Percentiles rank a stretch among this genome's conserved stretches.
Evolutionary conservation across 2,329 filamentous ascomycete species (phyloP).

Genomic region (Pseudogymnoascus pannorum): DNA sequence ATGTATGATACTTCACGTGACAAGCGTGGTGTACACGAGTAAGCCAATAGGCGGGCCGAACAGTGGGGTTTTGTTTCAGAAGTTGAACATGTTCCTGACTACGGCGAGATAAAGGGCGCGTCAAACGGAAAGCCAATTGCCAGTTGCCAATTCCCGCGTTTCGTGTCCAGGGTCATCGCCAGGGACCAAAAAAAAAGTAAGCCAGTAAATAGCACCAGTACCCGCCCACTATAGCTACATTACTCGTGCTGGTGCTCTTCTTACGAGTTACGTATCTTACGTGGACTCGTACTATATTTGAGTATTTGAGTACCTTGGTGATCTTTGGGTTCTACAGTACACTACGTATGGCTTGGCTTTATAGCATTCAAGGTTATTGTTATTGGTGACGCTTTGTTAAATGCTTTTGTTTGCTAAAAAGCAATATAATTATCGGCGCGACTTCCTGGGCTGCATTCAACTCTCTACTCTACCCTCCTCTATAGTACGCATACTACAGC

Average conservation of each 20-base stretch:
- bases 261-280: too few relatives aligned
- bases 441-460: background rate
- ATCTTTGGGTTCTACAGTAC: background rate
- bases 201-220: too few relatives aligned
- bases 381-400: background rate
- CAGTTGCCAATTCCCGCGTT: background rate
- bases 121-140: background rate
- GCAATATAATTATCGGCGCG: background rate
- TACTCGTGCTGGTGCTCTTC: background rate
- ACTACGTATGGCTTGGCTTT: too few relatives aligned
- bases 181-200: slow-evolving; percentile 1
- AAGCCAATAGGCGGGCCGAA: background rate
- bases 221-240: background rate
- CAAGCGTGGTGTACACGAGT: background rate
- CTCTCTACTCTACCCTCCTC: background rate
- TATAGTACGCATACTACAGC: background rate
- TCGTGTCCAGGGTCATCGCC: background rate
- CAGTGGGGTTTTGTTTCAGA: background rate
- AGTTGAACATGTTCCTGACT: background rate
- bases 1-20: background rate
- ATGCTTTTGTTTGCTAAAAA: too few relatives aligned
- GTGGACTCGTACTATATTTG: background rate
- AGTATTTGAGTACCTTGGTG: background rate
- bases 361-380: background rate
- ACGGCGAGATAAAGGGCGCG: background rate